phyloP scores from a whole-genome alignment of 805 yeast species.

The Ogataea neopini region DNA sequence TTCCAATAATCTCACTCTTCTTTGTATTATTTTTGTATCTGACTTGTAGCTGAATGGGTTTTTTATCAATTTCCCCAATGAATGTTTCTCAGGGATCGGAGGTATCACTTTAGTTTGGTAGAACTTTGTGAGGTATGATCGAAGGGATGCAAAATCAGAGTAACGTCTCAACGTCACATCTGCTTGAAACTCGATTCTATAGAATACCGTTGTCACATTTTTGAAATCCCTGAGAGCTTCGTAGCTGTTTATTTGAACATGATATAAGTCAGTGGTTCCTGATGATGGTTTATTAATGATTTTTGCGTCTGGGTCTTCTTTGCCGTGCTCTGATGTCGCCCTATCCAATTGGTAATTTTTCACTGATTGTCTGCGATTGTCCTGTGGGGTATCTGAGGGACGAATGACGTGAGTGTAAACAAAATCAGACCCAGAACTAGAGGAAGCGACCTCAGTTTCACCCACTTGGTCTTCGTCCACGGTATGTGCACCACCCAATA shows the following conservation, averaged over 20 bases:
- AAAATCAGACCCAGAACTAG: background rate
- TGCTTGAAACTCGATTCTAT: slow-evolving; percentile 27
- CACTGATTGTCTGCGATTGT: background rate
- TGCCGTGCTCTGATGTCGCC: no score
- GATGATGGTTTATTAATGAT: background rate
- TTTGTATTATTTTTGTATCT: slow-evolving; percentile 41
- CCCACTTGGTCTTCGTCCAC: background rate
- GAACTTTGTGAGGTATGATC: slow-evolving; percentile 66
- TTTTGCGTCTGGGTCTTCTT: background rate
- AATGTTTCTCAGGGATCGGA: slow-evolving; percentile 90
- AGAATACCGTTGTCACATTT: slow-evolving; percentile 34
- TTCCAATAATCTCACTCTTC: slow-evolving; percentile 47
- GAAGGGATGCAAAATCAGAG: slow-evolving; percentile 84
- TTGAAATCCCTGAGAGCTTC: slow-evolving; percentile 29
- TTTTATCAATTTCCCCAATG: slow-evolving; percentile 39
- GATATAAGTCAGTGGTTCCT: background rate
- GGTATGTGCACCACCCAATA: background rate
- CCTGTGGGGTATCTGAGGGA: background rate
- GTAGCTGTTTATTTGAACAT: slow-evolving; percentile 13
- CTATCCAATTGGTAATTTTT: background rate
- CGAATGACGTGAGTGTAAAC: background rate
- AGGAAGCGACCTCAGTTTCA: background rate
- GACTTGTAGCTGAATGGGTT: slow-evolving; percentile 35
- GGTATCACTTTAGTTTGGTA: slow-evolving; percentile 90
- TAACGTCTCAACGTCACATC: slow-evolving; percentile 65